A percentile compares a stretch with the other conserved stretches of the same genome.
These are phyloP conservation scores for Verticillium longisporum DNA, from an alignment of 2,329 filamentous ascomycete species.

Conservation along the genomic window DNA sequence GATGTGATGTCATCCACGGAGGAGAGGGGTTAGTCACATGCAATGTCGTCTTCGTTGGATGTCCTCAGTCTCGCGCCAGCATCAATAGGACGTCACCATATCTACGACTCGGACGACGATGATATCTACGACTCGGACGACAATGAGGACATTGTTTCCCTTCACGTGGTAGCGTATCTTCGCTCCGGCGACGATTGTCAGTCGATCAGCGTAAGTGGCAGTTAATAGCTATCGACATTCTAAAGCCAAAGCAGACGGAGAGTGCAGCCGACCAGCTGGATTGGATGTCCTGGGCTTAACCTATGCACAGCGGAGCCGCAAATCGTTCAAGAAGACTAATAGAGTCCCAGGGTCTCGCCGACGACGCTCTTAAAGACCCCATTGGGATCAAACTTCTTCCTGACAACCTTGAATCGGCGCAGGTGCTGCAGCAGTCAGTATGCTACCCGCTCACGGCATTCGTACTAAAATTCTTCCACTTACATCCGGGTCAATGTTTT, in stretches of 20 bases:
- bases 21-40: neutral
- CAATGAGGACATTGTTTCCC: too few species aligned
- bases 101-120: neutral
- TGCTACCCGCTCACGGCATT: neutral
- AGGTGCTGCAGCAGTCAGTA: slow-evolving; percentile 23
- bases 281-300: too few species aligned
- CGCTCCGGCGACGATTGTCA: too few species aligned
- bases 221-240: too few species aligned
- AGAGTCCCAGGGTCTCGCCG: slow-evolving; percentile 41
- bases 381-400: slow-evolving; percentile 40
- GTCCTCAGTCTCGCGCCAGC: neutral
- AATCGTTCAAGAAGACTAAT: slow-evolving; percentile 11
- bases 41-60: neutral
- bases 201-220: too few species aligned
- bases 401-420: slow-evolving; percentile 38
- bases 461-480: slow-evolving; percentile 9
- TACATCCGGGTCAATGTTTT: slow-evolving; percentile 39
- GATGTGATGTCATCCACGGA: neutral
- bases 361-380: slow-evolving; percentile 39
- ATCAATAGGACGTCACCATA: neutral
- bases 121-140: neutral
- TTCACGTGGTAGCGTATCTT: too few species aligned
- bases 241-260: too few species aligned
- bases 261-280: too few species aligned
- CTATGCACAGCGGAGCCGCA: too few species aligned